A percentile compares a stretch with the other conserved stretches of the same genome.
These are phyloP conservation scores for Mycena leptocephala DNA, from an alignment of 768 basidiomycete genomes.

Conservation along the genomic window DNA sequence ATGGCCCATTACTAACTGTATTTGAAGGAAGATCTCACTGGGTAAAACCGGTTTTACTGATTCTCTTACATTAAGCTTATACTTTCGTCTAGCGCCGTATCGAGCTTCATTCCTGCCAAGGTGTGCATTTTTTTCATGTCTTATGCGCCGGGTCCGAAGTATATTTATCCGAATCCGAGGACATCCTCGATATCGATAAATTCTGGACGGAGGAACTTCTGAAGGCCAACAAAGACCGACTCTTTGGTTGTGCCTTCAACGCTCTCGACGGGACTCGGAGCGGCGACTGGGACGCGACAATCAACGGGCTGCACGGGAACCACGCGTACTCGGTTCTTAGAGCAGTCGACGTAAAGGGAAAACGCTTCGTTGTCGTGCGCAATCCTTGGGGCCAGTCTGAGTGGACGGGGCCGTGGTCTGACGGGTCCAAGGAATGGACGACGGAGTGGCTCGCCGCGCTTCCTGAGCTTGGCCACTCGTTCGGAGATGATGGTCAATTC, in stretches of 20 bases:
- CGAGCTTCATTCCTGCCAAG: constrained; percentile 44
- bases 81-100: background rate
- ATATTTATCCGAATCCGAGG: constrained; percentile 36
- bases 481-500: constrained; percentile 70
- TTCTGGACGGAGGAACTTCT: constrained; percentile 69
- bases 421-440: constrained; percentile 74
- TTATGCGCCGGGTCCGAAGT: background rate
- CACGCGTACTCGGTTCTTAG: constrained; percentile 70
- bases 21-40: constrained; percentile 66
- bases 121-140: constrained; percentile 27
- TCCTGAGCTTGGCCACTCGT: constrained; percentile 59
- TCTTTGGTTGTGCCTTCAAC: constrained; percentile 66
- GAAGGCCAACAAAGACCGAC: constrained; percentile 62
- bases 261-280: constrained; percentile 48
- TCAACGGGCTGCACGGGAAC: constrained; percentile 57
- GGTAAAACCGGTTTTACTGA: constrained; percentile 47
- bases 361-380: constrained; percentile 67
- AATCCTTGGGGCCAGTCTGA: constrained; percentile 70
- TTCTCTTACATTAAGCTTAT: background rate
- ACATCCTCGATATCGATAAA: constrained; percentile 64
- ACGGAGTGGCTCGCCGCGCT: constrained; percentile 64
- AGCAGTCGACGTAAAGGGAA: constrained; percentile 63
- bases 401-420: constrained; percentile 70
- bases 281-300: constrained; percentile 40
- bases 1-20: background rate